These are phyloP conservation scores for Carex cristatella DNA, from an alignment of 176 grass and related monocot species.

Conservation along the genomic window DNA sequence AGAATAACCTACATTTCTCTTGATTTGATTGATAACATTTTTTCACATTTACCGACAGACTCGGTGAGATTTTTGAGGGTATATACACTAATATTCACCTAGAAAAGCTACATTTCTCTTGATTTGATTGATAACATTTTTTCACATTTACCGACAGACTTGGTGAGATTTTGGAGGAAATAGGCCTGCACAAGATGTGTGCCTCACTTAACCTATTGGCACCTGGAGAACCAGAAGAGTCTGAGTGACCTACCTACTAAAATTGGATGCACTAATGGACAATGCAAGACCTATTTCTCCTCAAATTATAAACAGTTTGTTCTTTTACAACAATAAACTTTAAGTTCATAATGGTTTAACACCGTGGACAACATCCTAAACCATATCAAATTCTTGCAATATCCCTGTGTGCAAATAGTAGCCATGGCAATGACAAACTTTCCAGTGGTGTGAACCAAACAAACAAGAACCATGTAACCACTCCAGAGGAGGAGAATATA, in stretches of 20 bases:
- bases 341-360: neutral
- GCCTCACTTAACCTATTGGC: neutral
- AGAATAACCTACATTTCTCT: neutral
- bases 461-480: neutral
- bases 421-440: neutral
- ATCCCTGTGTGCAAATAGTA: neutral
- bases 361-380: neutral
- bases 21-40: neutral
- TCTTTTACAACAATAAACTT: neutral
- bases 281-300: neutral
- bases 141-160: neutral
- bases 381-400: neutral
- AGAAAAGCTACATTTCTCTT: neutral
- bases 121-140: neutral
- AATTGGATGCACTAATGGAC: neutral
- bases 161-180: neutral
- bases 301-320: neutral
- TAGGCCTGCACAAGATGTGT: neutral
- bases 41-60: neutral
- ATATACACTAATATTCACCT: neutral
- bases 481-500: neutral
- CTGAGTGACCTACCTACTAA: neutral
- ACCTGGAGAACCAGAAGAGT: neutral
- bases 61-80: neutral
- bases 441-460: neutral